Conservation (phyloP, 1,139 yeast genomes). For the Protomyces arabidopsidicola region DNA sequence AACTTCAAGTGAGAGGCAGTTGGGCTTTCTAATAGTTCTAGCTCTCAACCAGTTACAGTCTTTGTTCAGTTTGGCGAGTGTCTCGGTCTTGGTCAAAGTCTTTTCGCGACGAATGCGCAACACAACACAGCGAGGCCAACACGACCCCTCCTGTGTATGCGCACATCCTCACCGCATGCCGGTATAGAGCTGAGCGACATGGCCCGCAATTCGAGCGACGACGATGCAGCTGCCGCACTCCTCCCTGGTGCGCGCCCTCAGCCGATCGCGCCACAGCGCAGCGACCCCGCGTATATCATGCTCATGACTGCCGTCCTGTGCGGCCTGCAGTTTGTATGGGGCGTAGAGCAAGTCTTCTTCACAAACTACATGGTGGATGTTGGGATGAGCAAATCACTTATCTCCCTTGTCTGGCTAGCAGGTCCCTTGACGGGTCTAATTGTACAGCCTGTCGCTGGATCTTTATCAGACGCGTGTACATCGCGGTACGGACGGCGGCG, state of each 20-base stretch:
- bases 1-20: too few species aligned
- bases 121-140: too few species aligned
- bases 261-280: not conserved
- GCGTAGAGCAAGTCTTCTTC: conserved; percentile 22
- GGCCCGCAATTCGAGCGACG: not conserved
- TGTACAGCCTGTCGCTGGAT: conserved; percentile 58
- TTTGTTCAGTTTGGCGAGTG: too few species aligned
- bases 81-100: too few species aligned
- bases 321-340: conserved; percentile 26
- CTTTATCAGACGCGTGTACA: conserved; percentile 50
- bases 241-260: not conserved
- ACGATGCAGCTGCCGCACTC: not conserved
- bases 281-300: not conserved
- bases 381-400: conserved; percentile 51
- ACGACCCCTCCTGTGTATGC: not conserved
- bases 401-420: conserved; percentile 58
- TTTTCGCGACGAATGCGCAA: too few species aligned
- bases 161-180: not conserved
- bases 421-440: conserved; percentile 59
- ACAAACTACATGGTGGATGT: conserved; percentile 44
- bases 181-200: not conserved
- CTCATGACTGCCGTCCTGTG: conserved; percentile 14
- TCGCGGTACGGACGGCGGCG: conserved; percentile 49
- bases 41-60: too few species aligned
- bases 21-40: too few species aligned